Evolutionary conservation across 73 alveolate genomes (phyloP).

Genomic region (Loxodes magnus): DNA sequence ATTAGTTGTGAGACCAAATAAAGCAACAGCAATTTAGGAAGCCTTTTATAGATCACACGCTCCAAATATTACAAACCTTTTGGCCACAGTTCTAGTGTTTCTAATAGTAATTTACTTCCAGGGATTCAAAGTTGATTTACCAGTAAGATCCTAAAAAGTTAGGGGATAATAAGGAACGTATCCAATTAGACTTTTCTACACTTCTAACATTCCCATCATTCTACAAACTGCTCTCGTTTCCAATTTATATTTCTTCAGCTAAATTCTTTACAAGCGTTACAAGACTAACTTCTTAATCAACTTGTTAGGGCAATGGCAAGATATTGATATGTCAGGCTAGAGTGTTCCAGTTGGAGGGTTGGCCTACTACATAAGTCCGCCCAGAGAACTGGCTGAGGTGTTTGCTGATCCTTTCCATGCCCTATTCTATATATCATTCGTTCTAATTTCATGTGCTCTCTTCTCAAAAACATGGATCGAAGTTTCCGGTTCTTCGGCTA

Average conservation of each 20-base stretch:
- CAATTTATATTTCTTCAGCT: conserved; percentile 97
- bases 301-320: conserved; percentile 97
- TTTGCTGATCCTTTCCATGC: conserved; percentile 93
- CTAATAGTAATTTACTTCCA: conserved; percentile 97
- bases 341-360: conserved; percentile 99
- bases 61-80: conserved; percentile 92
- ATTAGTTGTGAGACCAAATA: conserved; percentile 86
- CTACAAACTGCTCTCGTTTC: conserved; percentile 98
- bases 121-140: conserved; percentile 88
- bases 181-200: conserved; percentile 99
- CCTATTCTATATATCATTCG: conserved; percentile 90
- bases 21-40: conserved; percentile 73
- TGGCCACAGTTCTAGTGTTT: conserved; percentile 95
- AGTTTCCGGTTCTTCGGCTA: conserved; percentile 94
- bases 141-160: conserved; percentile 68
- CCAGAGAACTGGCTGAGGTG: conserved; percentile 65
- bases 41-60: conserved; percentile 91
- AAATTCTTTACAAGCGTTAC: conserved; percentile 95
- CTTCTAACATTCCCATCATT: conserved; percentile 99
- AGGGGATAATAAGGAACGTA: conserved; percentile 92
- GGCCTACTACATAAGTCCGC: conserved; percentile 98
- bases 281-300: conserved; percentile 87
- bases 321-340: conserved; percentile 63
- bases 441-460: conserved; percentile 94
- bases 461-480: conserved; percentile 99